Conservation (phyloP, 2,329 filamentous ascomycete species). For the Neonectria magnoliae region DNA sequence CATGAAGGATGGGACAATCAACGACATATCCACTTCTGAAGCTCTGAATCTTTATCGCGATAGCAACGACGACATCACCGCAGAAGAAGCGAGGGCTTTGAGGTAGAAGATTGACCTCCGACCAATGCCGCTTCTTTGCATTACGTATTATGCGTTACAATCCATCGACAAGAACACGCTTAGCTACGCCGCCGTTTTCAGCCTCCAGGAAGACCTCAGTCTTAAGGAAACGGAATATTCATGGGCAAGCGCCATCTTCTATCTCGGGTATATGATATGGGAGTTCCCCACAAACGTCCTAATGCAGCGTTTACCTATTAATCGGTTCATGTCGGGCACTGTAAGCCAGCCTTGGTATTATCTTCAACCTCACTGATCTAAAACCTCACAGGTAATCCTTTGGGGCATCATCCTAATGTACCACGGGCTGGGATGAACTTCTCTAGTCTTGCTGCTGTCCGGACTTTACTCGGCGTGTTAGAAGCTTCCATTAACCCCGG, state of each 20-base stretch:
- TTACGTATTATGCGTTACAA: constrained; percentile 37
- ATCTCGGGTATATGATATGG: constrained; percentile 49
- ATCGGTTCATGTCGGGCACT: constrained; percentile 27
- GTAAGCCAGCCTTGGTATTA: neutral
- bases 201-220: constrained; percentile 48
- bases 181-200: constrained; percentile 52
- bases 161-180: constrained; percentile 35
- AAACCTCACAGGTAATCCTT: constrained; percentile 10
- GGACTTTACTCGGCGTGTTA: constrained; percentile 27
- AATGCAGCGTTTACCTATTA: constrained; percentile 26
- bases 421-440: constrained; percentile 23
- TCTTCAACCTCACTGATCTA: neutral
- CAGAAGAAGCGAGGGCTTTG: neutral
- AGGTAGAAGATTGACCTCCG: constrained; percentile 30
- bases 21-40: constrained; percentile 2
- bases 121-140: constrained; percentile 34
- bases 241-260: constrained; percentile 54
- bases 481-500: constrained; percentile 29
- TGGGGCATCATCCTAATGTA: constrained; percentile 26
- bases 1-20: neutral
- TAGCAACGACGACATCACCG: neutral
- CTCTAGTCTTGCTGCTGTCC: constrained; percentile 16
- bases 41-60: neutral
- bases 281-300: constrained; percentile 48
- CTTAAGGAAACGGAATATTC: constrained; percentile 50